Evolutionary conservation across 768 basidiomycete genomes (phyloP), one percentile per base, ranked within the genome.

Genomic region (Tricholoma furcatifolium): DNA sequence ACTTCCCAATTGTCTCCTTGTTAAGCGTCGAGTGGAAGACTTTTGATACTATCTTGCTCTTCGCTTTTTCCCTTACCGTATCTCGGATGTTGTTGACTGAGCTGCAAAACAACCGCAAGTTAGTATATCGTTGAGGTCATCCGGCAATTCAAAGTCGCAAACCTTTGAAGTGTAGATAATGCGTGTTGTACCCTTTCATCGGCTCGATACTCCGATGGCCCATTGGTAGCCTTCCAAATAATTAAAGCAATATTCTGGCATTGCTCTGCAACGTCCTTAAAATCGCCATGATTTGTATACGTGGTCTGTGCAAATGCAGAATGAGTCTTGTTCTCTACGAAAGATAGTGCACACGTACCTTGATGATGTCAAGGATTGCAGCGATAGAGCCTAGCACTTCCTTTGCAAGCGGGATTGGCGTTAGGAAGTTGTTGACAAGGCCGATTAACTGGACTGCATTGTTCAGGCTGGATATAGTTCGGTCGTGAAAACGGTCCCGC

Each of bases 191-290:
- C 18, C 1, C 20, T 21, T 11, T 11, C 18, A 17, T 41, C 47
- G 18, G 53, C 23, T 4, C 51, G 44, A 18, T 44, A 24, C 15
- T 50, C 40, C 9, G 44, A 15, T 47, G 5, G 46, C 5, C 34
- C 32, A 1, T 18, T 32, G 3, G 58, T 56, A 4, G 54, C 51
- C 2, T 43, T 50, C 50, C 53, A 55, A 46, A 58, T 40, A 1
- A 49, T 17, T 3, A 58, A 50, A 6, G 34, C n/a, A 20, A 59
- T 59, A 11, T 23, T 55, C 20, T 56, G 43, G 21, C 58, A 59
- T 48, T 53, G 54, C 38, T 55, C 58, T n/a, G 38, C 42, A 1
- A 59, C 27, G n/a, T 50, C 54, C 8, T 12, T 15, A 14, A 58
- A 58, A 24, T 58, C 54, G 15, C 27, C 46, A 15, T 48, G 46